phyloP scores from a whole-genome alignment of 306 rosid species.

The Benincasa hispida region DNA sequence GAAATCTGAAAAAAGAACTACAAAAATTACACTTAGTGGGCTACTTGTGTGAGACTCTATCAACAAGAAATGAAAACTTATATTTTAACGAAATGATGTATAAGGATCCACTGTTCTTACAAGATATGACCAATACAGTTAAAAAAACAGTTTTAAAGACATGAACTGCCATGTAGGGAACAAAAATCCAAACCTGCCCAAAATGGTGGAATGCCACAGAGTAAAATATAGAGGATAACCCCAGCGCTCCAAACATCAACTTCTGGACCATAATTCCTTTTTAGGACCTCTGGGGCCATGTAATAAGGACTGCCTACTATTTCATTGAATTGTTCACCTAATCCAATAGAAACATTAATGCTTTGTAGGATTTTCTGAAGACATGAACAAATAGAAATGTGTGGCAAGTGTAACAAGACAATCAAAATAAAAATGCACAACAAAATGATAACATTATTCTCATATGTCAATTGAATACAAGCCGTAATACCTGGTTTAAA shows the following conservation, averaged over 20 bases:
- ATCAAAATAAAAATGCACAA: background rate
- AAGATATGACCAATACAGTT: background rate
- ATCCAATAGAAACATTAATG: background rate
- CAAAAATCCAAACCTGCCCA: constrained; percentile 67
- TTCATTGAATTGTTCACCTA: constrained; percentile 39
- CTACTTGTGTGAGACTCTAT: background rate
- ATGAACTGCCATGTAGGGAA: background rate
- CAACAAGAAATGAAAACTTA: background rate
- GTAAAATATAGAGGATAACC: constrained; percentile 69
- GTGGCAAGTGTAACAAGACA: background rate
- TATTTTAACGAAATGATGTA: background rate
- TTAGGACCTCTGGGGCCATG: constrained; percentile 85
- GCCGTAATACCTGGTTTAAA: constrained; percentile 35
- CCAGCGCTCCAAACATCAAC: constrained; percentile 92
- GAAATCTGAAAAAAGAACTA: background rate
- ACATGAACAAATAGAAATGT: background rate
- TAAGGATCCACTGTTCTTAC: background rate
- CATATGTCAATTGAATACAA: background rate
- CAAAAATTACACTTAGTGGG: background rate
- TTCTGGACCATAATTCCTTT: constrained; percentile 75
- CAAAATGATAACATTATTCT: background rate
- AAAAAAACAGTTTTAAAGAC: background rate
- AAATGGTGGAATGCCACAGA: constrained; percentile 78
- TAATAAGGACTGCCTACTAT: constrained; percentile 82
- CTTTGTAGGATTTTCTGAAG: background rate